Conservation (phyloP, 1,284 basidiomycete species). For the Malassezia dermatis region DNA sequence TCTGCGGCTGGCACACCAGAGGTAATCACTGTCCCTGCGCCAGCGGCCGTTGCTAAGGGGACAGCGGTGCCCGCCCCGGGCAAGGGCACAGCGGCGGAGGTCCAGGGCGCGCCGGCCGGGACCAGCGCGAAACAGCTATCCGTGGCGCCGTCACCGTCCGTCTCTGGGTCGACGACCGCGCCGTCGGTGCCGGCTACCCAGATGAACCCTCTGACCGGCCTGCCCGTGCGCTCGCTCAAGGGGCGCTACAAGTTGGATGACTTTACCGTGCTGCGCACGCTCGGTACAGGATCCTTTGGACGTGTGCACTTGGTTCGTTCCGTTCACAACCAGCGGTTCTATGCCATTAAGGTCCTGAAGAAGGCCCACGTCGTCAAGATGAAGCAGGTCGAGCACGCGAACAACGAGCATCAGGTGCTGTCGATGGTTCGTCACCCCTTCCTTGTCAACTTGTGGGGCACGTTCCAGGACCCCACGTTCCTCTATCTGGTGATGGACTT, state of each 20-base stretch:
- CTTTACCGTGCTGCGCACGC: constrained; percentile 38
- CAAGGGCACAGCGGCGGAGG: background rate
- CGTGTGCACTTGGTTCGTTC: constrained; percentile 42
- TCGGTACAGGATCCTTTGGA: constrained; percentile 45
- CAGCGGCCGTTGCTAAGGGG: background rate
- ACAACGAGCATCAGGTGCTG: constrained; percentile 85
- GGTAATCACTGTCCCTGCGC: background rate
- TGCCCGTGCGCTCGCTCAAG: constrained; percentile 26
- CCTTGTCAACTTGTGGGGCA: constrained; percentile 95
- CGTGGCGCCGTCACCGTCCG: background rate
- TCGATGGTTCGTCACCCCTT: constrained; percentile 85
- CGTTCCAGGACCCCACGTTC: constrained; percentile 84
- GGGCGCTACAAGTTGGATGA: constrained; percentile 43
- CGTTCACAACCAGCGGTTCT: constrained; percentile 43
- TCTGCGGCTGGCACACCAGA: background rate
- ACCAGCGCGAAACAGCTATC: background rate
- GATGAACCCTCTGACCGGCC: background rate
- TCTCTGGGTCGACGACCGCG: background rate
- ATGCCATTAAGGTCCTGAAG: constrained; percentile 45
- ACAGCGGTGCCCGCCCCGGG: background rate
- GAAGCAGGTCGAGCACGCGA: constrained; percentile 97
- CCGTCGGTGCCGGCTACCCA: background rate
- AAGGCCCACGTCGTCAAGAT: constrained; percentile 78
- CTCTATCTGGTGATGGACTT: constrained; percentile 99
- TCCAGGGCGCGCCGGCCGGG: background rate